Evolutionary conservation across 1,284 basidiomycete genomes (phyloP), one percentile per base, ranked within the genome.

Genomic region (Gymnopus androsaceus): DNA sequence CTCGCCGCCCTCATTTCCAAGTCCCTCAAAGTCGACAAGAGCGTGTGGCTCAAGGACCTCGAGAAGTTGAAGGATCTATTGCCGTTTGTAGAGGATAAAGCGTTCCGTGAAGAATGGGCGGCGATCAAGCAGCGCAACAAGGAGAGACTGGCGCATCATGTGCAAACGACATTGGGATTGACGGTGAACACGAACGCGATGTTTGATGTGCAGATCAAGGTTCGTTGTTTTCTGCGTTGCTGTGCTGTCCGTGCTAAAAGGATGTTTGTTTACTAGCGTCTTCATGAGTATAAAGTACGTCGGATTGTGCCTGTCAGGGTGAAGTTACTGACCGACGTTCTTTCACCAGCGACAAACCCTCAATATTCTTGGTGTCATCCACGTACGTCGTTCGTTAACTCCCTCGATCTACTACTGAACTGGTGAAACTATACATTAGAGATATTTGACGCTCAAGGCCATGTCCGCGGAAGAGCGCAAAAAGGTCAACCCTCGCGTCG

Each of bases 121-220:
- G 83, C 80, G 14, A 85, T 94, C 70, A 96, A 96, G 78, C 85
- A 86, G 61, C 83, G 84, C 61, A 95, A 94, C 78, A 95, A 95
- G 77, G 82, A 90, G 69, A 82, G 89, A 46, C 77, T 92, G 11
- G 93, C 93, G 6, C 82, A 87, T 55, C 80, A 93, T 64, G 84
- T 96, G 27, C 81, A 92, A 72, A 72, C 72, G 11, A 90, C 85
- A 4, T 75, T 95, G 21, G 92, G 93, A 60, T 78, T 87, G 59
- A 82, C 70, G 28, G 78, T 96, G 58, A 87, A 91, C 65, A 87
- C 91, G 28, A 76, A 87, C 52, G 92, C 91, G 23, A 82, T 96
- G 80, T 96, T 95, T 67, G 92, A 95, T 67, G 88, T 95, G 15
- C 94, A 96, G 72, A 91, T 94, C 67, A 96, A 95, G 82, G 87